Conservation (phyloP, 2,329 filamentous ascomycete genomes). For the Lomentospora prolificans region DNA sequence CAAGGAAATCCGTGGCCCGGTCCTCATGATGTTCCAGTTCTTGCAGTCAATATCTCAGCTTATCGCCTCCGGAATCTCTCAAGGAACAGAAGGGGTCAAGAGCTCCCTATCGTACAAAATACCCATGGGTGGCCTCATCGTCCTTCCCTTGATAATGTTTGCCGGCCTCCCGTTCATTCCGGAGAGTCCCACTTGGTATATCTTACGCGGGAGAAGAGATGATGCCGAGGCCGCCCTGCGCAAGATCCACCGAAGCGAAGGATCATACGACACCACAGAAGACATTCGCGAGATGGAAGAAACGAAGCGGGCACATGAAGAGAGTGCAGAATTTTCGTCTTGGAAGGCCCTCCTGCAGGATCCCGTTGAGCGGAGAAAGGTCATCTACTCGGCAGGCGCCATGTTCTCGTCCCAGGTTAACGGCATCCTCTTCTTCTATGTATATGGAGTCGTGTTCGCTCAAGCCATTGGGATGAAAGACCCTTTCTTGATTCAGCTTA, state of each 20-base stretch:
- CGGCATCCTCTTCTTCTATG: slow-evolving; percentile 33
- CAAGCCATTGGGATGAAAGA: slow-evolving; percentile 26
- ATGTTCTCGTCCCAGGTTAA: slow-evolving; percentile 33
- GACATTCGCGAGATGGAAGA: slow-evolving; percentile 15
- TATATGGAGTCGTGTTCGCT: slow-evolving; percentile 29
- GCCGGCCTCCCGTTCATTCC: slow-evolving; percentile 16
- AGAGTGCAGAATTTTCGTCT: slow-evolving; percentile 20
- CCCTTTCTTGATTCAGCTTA: slow-evolving; percentile 26
- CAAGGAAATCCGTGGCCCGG: slow-evolving; percentile 17
- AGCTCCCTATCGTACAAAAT: slow-evolving; percentile 18
- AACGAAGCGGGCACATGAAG: slow-evolving; percentile 15
- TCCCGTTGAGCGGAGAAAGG: slow-evolving; percentile 32
- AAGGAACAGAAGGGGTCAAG: slow-evolving; percentile 17
- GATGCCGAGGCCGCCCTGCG: slow-evolving; percentile 22
- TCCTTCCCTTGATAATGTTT: slow-evolving; percentile 17
- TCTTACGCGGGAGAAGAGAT: slow-evolving; percentile 17
- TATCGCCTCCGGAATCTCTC: slow-evolving; percentile 18
- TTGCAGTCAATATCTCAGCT: slow-evolving; percentile 21
- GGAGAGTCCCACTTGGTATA: slow-evolving; percentile 21
- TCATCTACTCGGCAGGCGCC: slow-evolving; percentile 29
- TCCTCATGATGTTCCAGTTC: slow-evolving; percentile 24
- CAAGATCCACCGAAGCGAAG: slow-evolving; percentile 22
- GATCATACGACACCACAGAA: slow-evolving; percentile 18
- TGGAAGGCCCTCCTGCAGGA: slow-evolving; percentile 28
- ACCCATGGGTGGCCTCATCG: slow-evolving; percentile 18